A percentile compares a stretch with the other conserved stretches of the same genome.
These are phyloP conservation scores for Penicillium turbatum DNA, from an alignment of 495 filamentous ascomycete genomes.

Conservation along the genomic window DNA sequence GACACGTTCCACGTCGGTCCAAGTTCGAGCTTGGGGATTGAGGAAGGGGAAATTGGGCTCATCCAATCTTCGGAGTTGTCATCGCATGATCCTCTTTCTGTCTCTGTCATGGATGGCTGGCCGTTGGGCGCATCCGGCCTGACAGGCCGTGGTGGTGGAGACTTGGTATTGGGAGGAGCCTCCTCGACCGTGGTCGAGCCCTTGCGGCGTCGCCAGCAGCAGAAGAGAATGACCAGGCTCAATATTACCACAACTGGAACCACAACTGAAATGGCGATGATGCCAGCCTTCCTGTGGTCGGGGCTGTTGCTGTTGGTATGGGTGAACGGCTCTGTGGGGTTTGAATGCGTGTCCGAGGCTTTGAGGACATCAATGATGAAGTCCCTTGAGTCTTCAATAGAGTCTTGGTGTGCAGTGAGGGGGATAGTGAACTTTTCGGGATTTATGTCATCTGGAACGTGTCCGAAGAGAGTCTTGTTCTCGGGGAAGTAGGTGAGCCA, in stretches of 20 bases:
- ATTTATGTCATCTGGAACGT: conserved; percentile 50
- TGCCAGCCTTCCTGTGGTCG: conserved; percentile 35
- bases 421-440: conserved; percentile 43
- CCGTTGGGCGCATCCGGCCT: conserved; percentile 28
- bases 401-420: conserved; percentile 48
- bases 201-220: conserved; percentile 39
- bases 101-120: conserved; percentile 25
- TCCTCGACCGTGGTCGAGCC: conserved; percentile 25
- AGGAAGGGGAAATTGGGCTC: conserved; percentile 24
- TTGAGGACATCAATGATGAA: conserved; percentile 49
- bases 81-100: conserved; percentile 19
- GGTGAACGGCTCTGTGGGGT: conserved; percentile 20
- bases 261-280: conserved; percentile 44
- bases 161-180: conserved; percentile 22
- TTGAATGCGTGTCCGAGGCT: conserved; percentile 16
- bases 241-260: conserved; percentile 36
- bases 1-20: conserved; percentile 34
- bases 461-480: conserved; percentile 56
- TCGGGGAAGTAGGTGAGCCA: conserved; percentile 66
- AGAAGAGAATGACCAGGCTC: conserved; percentile 37
- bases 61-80: conserved; percentile 24
- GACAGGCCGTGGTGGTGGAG: conserved; percentile 18
- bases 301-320: conserved; percentile 14
- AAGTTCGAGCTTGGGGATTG: conserved; percentile 37
- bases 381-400: conserved; percentile 40